Conservation (phyloP, 192 early-diverging fungal genomes). For the Rhizoclosmatium sp. region DNA sequence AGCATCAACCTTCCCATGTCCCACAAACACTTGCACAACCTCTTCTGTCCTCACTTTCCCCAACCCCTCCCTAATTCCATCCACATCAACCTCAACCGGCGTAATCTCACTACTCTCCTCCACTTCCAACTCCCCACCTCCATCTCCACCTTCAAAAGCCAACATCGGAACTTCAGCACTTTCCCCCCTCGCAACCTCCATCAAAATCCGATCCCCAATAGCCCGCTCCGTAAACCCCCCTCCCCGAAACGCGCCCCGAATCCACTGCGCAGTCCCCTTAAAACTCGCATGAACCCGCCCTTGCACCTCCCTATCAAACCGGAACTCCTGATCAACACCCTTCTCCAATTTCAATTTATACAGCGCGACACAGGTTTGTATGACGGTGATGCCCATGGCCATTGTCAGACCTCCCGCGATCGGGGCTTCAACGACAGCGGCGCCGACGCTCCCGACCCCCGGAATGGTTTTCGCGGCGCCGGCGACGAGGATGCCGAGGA, state of each 20-base stretch:
- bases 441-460: slow-evolving; percentile 28
- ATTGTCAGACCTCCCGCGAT: slow-evolving; percentile 30
- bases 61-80: neutral
- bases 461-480: slow-evolving; percentile 30
- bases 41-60: neutral
- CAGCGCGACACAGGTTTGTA: slow-evolving; percentile 20
- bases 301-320: slow-evolving; percentile 27
- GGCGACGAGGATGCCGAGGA: slow-evolving; percentile 22
- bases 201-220: slow-evolving; percentile 19
- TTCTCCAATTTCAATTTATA: neutral
- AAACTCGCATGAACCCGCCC: neutral
- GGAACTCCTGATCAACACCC: slow-evolving; percentile 9
- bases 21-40: neutral
- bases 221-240: slow-evolving; percentile 9
- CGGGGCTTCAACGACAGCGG: slow-evolving; percentile 29
- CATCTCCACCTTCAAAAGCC: slow-evolving; percentile 11
- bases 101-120: neutral
- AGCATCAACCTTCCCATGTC: too few species aligned
- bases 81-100: neutral
- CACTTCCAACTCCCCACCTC: neutral
- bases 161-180: slow-evolving; percentile 7
- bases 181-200: neutral
- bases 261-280: slow-evolving; percentile 18
- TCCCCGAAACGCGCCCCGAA: neutral
- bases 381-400: slow-evolving; percentile 31